Evolutionary conservation across 1,284 basidiomycete genomes (phyloP), one percentile per base, ranked within the genome.

Genomic region (Austroboletus olivaceoglutinosus): DNA sequence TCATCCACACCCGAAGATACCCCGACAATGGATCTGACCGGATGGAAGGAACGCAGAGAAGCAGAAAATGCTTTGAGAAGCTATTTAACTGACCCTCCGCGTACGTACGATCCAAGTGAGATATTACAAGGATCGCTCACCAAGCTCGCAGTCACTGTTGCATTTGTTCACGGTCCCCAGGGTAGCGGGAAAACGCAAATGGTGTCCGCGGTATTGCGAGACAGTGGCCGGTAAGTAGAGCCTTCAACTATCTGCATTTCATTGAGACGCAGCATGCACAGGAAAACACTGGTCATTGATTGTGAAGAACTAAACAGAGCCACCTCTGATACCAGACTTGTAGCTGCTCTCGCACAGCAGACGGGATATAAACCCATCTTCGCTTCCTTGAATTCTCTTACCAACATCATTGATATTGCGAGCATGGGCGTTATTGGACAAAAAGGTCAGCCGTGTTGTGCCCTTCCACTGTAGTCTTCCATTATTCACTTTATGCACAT

Each of bases 341-440:
- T 98, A 15, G 74, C 75, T 15, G 75, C 76, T 2, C 72, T 98
- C 5, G 91, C 93, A 1, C 73, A 70, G 12, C 89, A 97, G 68
- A 93, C 91, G 0, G 93, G 93, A 46, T 97, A 96, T 69, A 88
- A 86, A 78, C 94, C 94, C 3, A 77, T 93, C 7, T 98, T 98
- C 70, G 87, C 87, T 5, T 93, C 95, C 75, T 72, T 97, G 49
- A 88, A 88, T 61, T 92, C 89, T 1, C 70, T 96, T 62, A 93
- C 86, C 66, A 89, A 83, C 55, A 71, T 98, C 50, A 85, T 98
- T 53, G 96, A 99, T 64, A 77, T 99, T n/a, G 94, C 92, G 0
- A 88, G 89, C 48, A 83, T 95, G 33, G 94, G 95, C 8, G 66
- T 99, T 21, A 98, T 98, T 59, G 96, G 96, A 1, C 93, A 96